These are phyloP conservation scores for Pachyrhizus erosus DNA, from an alignment of 306 rosid genomes.

Conservation along the genomic window DNA sequence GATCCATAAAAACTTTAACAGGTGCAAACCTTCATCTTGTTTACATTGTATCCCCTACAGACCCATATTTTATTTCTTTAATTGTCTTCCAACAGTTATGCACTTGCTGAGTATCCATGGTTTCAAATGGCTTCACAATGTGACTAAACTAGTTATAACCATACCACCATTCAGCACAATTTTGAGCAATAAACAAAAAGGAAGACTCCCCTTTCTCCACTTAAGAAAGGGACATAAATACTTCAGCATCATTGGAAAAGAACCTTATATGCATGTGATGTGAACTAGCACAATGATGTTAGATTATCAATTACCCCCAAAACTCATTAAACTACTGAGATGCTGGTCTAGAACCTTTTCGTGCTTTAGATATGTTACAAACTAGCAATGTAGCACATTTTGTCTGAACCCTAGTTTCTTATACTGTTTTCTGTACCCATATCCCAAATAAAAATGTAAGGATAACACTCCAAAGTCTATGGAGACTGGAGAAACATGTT, in stretches of 20 bases:
- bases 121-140: neutral
- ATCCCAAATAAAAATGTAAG: neutral
- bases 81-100: neutral
- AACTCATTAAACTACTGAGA: constrained; percentile 6
- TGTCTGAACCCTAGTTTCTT: neutral
- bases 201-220: neutral
- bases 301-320: neutral
- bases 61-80: neutral
- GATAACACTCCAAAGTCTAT: neutral
- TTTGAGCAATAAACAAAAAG: neutral
- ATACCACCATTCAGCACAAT: neutral
- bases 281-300: neutral
- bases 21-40: neutral
- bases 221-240: neutral
- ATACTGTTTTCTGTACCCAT: neutral
- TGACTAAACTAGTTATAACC: neutral
- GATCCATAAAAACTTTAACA: neutral
- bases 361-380: constrained; percentile 4
- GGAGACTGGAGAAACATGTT: constrained; percentile 10
- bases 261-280: neutral
- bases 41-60: neutral
- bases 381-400: constrained; percentile 1
- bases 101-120: neutral
- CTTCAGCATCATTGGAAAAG: neutral
- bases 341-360: neutral